These are phyloP conservation scores for Rhodomyrtus psidioides DNA, from an alignment of 441 rosid species.

Conservation along the genomic window DNA sequence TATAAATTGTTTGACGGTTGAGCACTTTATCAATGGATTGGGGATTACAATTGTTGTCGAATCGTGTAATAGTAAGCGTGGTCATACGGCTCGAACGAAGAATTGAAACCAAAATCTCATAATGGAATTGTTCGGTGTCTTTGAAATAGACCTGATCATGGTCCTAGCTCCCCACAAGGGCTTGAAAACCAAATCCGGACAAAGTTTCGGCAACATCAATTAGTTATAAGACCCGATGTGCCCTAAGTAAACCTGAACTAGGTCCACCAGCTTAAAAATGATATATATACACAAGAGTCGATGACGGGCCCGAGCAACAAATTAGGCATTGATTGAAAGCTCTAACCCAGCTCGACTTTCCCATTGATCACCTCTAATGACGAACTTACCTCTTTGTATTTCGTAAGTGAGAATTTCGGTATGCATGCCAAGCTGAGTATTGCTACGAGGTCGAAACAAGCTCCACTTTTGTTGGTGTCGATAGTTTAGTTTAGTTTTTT, in stretches of 20 bases:
- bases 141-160: background rate
- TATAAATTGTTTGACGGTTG: background rate
- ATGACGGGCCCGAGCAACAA: background rate
- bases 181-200: accelerated
- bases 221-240: background rate
- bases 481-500: no score
- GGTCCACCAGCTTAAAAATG: background rate
- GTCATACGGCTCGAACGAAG: background rate
- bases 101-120: background rate
- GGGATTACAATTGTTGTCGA: background rate
- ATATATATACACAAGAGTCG: background rate
- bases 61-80: background rate
- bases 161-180: background rate
- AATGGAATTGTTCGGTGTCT: background rate
- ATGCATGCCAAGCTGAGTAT: background rate
- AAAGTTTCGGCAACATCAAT: background rate
- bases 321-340: background rate
- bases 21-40: background rate
- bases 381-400: background rate
- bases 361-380: background rate
- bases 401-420: background rate
- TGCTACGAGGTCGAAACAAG: background rate
- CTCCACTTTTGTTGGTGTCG: background rate
- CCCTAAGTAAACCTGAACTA: background rate
- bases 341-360: background rate